Base-by-base conservation (phyloP, 805 yeast genomes). In the Candida chauliodis region DNA sequence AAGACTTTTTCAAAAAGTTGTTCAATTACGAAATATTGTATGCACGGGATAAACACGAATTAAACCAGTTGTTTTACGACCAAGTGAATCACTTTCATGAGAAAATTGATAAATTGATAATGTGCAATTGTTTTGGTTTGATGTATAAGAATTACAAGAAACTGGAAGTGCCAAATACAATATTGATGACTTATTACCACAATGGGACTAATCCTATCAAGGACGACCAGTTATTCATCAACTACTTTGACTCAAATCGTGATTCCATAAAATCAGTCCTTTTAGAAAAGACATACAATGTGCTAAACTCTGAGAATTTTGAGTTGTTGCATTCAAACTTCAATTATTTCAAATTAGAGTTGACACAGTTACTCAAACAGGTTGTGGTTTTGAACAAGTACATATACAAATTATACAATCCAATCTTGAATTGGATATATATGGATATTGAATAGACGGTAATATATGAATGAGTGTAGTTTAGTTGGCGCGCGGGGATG, bases 361-460 rank as follows among this genome's bases (percentile, higher is more conserved):
- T 43, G 8, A 8, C 15, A 4, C 4, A 10, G 11, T 14, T 49
- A 15, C 30, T 42, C 7, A 11, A 20, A 9, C 42, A 46, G 6
- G 32, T 48, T 5, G 10, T 30, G 13, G 27, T 20, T 2, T 19
- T 44, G 7, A 38, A 41, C 15, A 14, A 15, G 5, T 40, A 33
- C 18, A 42, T 55, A 9, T 56, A 55, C 42, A 37, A 43, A 13
- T 36, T 56, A 8, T 58, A 58, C 40, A 34, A 44, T 15, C 62
- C 61, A 10, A 37, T 56, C 10, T 36, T 58, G 7, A 48, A 58
- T 47, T 59, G 63, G 65, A 53, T 59, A 6, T 49, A 53, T 41
- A 30, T 31, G 26, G 63, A 58, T 39, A 34, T 57, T 31, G 22
- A 8, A 16, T 27, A 16, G 14, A n/a, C 24, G 9, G 7, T 21